Evolutionary conservation across 805 yeast species (phyloP).

Genomic region (Yamadazyma akitaensis): DNA sequence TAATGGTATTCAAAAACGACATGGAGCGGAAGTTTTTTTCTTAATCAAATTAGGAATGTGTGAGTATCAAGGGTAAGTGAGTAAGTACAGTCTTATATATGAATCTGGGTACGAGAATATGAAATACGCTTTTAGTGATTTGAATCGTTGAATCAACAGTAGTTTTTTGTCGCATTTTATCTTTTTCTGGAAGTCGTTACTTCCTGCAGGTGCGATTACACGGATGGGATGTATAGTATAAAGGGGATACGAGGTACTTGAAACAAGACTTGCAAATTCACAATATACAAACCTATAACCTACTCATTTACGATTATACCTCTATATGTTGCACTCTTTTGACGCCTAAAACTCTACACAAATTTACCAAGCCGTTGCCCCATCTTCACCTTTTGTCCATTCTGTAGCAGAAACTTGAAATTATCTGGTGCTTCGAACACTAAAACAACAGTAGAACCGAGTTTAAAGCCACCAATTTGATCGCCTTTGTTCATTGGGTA

Average conservation of each 20-base stretch:
- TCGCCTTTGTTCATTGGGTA: slow-evolving; percentile 86
- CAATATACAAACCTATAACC: not conserved
- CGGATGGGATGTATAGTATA: not conserved
- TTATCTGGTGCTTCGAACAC: slow-evolving; percentile 92
- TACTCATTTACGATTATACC: not conserved
- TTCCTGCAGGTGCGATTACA: not conserved
- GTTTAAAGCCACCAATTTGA: slow-evolving; percentile 95
- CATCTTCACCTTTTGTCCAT: slow-evolving; percentile 78
- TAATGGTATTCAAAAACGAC: slow-evolving; percentile 47
- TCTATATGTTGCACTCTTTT: too few relatives aligned
- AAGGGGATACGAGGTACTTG: too few relatives aligned
- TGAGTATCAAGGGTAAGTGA: too few relatives aligned
- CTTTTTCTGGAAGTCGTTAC: slow-evolving; percentile 1
- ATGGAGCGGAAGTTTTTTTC: slow-evolving; percentile 15
- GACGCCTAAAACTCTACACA: slow-evolving; percentile 8
- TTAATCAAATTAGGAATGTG: too few relatives aligned
- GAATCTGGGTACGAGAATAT: too few relatives aligned
- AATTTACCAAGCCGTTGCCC: slow-evolving; percentile 74
- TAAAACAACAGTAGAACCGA: slow-evolving; percentile 95
- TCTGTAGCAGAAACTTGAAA: slow-evolving; percentile 65
- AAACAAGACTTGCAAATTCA: too few relatives aligned
- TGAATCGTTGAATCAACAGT: not conserved
- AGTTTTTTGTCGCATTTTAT: not conserved
- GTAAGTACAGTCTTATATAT: too few relatives aligned
- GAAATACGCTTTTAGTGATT: not conserved